These are phyloP conservation scores for Clonostachys byssicola DNA, from an alignment of 2,329 filamentous ascomycete species.

Conservation along the genomic window DNA sequence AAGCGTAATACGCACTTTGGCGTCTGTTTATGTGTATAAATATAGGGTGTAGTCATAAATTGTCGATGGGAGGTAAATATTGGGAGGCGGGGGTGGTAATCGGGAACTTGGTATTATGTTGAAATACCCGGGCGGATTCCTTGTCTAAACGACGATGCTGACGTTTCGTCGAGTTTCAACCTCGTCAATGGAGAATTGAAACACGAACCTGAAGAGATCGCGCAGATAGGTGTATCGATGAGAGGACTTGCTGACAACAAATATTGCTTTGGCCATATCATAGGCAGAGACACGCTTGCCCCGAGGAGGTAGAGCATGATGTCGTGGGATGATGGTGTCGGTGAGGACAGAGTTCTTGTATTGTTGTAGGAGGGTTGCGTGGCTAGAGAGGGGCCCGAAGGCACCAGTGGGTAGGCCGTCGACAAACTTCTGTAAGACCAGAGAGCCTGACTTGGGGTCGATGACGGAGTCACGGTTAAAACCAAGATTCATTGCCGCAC, in stretches of 20 bases:
- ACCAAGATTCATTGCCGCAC: conserved; percentile 81
- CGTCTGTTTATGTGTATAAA: not conserved
- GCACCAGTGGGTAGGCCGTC: conserved; percentile 70
- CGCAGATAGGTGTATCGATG: conserved; percentile 72
- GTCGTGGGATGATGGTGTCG: conserved; percentile 55
- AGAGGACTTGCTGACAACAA: conserved; percentile 66
- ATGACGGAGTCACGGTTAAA: conserved; percentile 59
- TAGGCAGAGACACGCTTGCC: conserved; percentile 59
- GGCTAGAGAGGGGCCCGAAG: conserved; percentile 70
- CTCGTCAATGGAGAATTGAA: conserved; percentile 80
- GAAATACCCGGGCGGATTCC: not conserved
- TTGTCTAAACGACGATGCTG: conserved; percentile 48
- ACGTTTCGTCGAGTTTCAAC: conserved; percentile 62
- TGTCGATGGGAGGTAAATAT: not conserved
- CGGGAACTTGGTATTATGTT: not conserved
- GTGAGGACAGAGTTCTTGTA: conserved; percentile 77
- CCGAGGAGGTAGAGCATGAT: conserved; percentile 36
- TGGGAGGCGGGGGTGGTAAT: not conserved
- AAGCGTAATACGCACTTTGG: not conserved
- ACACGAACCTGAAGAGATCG: conserved; percentile 80
- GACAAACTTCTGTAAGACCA: conserved; percentile 69
- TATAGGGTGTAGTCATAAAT: not conserved
- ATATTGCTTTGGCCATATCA: conserved; percentile 79
- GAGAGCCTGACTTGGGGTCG: conserved; percentile 37
- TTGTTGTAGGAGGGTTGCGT: conserved; percentile 67